These are phyloP conservation scores for Pseudocercospora crystallina DNA, from an alignment of 2,329 filamentous ascomycete genomes.

Conservation along the genomic window DNA sequence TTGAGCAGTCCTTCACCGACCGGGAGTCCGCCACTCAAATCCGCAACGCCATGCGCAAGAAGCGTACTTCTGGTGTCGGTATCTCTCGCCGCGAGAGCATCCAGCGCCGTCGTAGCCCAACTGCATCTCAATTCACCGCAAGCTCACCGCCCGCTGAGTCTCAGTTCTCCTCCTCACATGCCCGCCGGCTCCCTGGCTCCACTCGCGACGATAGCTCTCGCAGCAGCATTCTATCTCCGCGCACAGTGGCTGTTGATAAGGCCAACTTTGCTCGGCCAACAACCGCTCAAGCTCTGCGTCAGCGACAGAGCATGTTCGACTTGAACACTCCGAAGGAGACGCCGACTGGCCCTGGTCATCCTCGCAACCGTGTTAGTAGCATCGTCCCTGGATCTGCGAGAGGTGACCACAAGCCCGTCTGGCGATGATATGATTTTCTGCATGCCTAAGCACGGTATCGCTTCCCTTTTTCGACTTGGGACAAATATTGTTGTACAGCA, in stretches of 20 bases:
- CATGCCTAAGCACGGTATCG: too few relatives aligned
- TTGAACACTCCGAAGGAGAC: slow-evolving; percentile 15
- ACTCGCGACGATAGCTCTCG: slow-evolving; percentile 52
- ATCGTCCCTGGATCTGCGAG: slow-evolving; percentile 9
- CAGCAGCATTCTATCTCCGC: slow-evolving; percentile 60
- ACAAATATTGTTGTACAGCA: too few relatives aligned
- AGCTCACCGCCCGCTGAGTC: slow-evolving; percentile 57
- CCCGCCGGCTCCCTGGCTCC: slow-evolving; percentile 64
- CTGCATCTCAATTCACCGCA: slow-evolving; percentile 39
- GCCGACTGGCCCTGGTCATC: slow-evolving; percentile 10
- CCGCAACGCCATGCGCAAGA: slow-evolving; percentile 52
- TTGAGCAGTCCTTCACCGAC: slow-evolving; percentile 24
- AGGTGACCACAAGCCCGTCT: slow-evolving; percentile 11
- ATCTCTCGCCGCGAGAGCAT: slow-evolving; percentile 24
- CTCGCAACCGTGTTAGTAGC: slow-evolving; percentile 15
- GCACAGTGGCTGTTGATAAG: slow-evolving; percentile 60
- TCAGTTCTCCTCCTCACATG: slow-evolving; percentile 65
- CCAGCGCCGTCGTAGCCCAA: slow-evolving; percentile 59
- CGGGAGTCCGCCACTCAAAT: slow-evolving; percentile 29
- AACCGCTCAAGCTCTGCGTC: slow-evolving; percentile 5
- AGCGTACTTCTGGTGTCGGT: slow-evolving; percentile 34
- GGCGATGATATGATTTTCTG: slow-evolving; percentile 1
- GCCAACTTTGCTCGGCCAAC: slow-evolving; percentile 12
- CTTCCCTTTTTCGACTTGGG: too few relatives aligned
- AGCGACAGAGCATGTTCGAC: slow-evolving; percentile 24